Evolutionary conservation across 768 basidiomycete species (phyloP), one percentile per base, ranked within the genome.

Genomic region (Agrocybe pediades): DNA sequence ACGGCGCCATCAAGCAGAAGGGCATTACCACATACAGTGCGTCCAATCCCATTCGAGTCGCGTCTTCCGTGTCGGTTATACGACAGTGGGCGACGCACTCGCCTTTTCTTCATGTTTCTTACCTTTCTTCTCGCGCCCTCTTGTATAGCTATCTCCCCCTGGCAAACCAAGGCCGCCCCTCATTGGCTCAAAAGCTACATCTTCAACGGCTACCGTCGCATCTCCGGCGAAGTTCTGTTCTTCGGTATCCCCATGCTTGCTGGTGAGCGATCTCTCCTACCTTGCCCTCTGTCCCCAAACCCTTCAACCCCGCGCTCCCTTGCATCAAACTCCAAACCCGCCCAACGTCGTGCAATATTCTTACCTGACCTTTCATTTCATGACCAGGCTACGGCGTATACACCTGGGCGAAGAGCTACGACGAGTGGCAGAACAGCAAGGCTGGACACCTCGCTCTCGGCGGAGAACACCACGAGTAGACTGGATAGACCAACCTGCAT

Each of bases 181-280:
- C 77, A 88, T 50, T 82, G 86, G 64, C 67, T 94, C 65, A 78
- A 79, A 51, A 83, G 72, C 60, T 96, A 91, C 78, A 67, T 93
- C 62, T 92, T 94, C 81, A 93, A 93, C 72, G 94, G 92, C 30
- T 90, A 86, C 78, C 80, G 79, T 49, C 85, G 95, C 57, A 68
- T 93, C 47, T 83, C 85, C 36, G 76, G 77, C 52, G 88, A 95
- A 66, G 75, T 84, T 26, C 74, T 90, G 39, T 95, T 94, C 75
- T 91, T 88, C 72, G 75, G 83, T 48, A 68, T 92, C 56, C 94
- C 95, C 16, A 80, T 95, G 61, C 85, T 78, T 40, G 61, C 84
- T 48, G 92, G 94, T 95, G 47, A 65, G 90, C 49, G 9, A 9
- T 29, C 9, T 24, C 19, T 27, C 41, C 25, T 17, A 24, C 41